Evolutionary conservation across 31 red algal species (phyloP).

Genomic region (Porphyra umbilicalis): DNA sequence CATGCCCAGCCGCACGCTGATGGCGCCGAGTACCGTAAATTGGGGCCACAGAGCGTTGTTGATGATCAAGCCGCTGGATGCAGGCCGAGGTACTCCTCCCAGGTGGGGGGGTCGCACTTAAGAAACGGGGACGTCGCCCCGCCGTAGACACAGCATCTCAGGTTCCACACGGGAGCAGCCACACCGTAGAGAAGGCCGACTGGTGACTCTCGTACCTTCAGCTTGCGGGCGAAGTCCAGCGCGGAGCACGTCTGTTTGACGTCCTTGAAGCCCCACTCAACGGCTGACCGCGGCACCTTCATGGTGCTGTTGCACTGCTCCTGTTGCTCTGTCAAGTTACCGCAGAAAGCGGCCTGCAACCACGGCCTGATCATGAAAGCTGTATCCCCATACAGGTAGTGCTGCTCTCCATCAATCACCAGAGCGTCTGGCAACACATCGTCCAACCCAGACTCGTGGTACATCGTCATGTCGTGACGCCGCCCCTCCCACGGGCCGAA

Average conservation of each 20-base stretch:
- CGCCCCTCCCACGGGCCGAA: constrained; percentile 1
- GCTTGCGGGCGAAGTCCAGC: constrained; percentile 8
- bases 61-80: too few species aligned
- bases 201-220: constrained; percentile 1
- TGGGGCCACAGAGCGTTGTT: too few species aligned
- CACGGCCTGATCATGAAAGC: constrained; percentile 10
- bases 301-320: constrained; percentile 2
- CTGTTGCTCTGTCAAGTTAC: not conserved
- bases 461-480: constrained; percentile 15
- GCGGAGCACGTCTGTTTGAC: constrained; percentile 10
- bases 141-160: too few species aligned
- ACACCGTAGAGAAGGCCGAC: constrained; percentile 1
- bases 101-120: too few species aligned
- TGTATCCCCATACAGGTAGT: constrained; percentile 18
- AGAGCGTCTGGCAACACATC: not conserved
- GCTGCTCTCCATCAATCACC: constrained; percentile 4
- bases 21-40: too few species aligned
- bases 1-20: too few species aligned
- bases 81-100: too few species aligned
- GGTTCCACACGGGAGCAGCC: constrained; percentile 4
- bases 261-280: constrained; percentile 23
- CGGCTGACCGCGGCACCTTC: constrained; percentile 10
- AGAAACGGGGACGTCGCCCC: too few species aligned
- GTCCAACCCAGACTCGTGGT: too few species aligned
- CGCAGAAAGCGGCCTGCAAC: constrained; percentile 14